Evolutionary conservation across 176 grass and related monocot genomes (phyloP), one percentile per base, ranked within the genome.

Genomic region (Cymbopogon citratus): DNA sequence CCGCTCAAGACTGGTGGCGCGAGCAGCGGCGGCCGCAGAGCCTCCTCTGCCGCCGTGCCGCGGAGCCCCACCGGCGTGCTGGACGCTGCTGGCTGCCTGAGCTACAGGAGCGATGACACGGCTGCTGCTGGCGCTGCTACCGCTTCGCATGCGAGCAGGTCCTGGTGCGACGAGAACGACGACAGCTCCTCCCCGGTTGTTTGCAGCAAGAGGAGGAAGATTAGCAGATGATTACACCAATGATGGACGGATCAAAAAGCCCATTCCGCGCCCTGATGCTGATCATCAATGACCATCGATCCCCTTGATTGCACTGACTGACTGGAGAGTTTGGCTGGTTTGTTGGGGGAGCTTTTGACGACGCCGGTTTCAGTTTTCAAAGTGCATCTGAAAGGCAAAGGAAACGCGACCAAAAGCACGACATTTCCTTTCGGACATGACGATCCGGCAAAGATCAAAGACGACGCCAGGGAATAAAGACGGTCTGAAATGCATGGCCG

Each of bases 201-300:
- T 69, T 83, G 84, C 79, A 83, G 89, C 84, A 99, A 99, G 90
- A 89, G 89, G 93, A 96, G 93, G 88, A 99, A 90, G 89, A 87
- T 93, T 63, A 91, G 81, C 91, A 89, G 70, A 86, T 96, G 74
- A 90, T 76, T 46, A 68, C 18, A 49, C 36, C 51, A 79, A 79
- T 86, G 57, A 85, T 85, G 31, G 29, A 46, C 7, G 5, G 12
- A 24, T 0, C 7, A 31, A 23, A 23, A 74, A 48, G 45, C 27
- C 41, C 70, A 24, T 25, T 13, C 5, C 63, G 11, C 54, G 54
- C 44, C 64, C 66, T 44, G 39, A 29, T 71, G 44, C 43, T 45
- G 68, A 71, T 16, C 41, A 44, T 24, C 0, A 12, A 36, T 23
- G 3, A 4, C 51, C 51, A 8, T 26, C 52, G 23, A 23, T 12